Evolutionary conservation across 2,329 filamentous ascomycete genomes (phyloP), one percentile per base, ranked within the genome.

Genomic region (Claviceps arundinis): DNA sequence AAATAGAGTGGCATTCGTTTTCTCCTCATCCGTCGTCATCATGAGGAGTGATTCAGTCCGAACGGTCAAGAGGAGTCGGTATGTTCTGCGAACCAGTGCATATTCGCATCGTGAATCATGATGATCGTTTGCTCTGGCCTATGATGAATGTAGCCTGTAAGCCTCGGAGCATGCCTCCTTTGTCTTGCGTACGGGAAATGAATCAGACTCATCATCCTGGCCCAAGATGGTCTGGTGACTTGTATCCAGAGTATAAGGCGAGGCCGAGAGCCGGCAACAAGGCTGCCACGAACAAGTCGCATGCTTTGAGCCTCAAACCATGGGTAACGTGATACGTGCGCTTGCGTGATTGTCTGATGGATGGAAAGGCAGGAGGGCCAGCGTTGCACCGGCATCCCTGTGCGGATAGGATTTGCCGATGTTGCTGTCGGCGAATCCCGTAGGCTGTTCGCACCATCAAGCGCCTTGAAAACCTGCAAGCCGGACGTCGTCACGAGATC

Each of bases 331-430:
- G 7, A n/a, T 41, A 41, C 40, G 17, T 41, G 16, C 40, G n/a
- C 41, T 22, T 43, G 11, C 19, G 41, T 41, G 40, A 16, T 24
- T 43, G 19, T 22, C 41, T 45, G 49, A 34, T 17, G 40, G 34
- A 44, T 45, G 49, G 9, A 19, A 16, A 37, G 44, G 17, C 26
- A 40, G 38, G 46, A 52, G 37, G 38, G 16, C 44, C 46, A 46
- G 47, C 47, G 42, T 52, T 41, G 51, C 40, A 49, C 41, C 30
- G 17, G 38, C 11, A 45, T 22, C 34, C 50, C 50, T 40, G 34
- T 9, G 17, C 41, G 30, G 40, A 52, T 52, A 47, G 51, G 42
- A 53, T 47, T 47, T 53, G 51, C 51, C 51, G 47, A 50, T 42
- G 47, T 26, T 11, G 47, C 41, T 37, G 51, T 52, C 50, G 52